Base-by-base conservation (phyloP, 805 yeast genomes). In the Lipomyces spencermartinsiae region DNA sequence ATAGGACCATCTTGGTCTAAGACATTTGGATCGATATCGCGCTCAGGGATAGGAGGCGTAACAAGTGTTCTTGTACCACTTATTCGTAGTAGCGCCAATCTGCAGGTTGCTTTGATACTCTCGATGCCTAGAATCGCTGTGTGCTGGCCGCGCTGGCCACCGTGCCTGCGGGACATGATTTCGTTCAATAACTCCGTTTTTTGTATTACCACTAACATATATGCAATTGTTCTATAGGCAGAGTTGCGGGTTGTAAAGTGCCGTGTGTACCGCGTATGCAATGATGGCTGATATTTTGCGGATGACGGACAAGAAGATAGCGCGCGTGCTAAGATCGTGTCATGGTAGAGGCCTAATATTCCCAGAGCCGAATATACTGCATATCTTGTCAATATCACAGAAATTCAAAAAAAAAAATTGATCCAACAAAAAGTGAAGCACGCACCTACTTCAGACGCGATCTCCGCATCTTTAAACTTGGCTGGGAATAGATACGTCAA, bases 401-500 rank as follows among this genome's bases (percentile, higher is more conserved):
- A 16, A 7, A n/a, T n/a, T n/a, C n/a, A n/a, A n/a, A n/a, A n/a
- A n/a, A n/a, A 22, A 9, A 33, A 19, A 49, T 60, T 19, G 39
- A 2, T 12, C 25, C 61, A 46, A 19, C 9, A n/a, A 31, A 56
- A 19, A 6, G 25, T 33, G 60, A 29, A 9, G 5, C 10, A 68
- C 74, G 61, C 51, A 74, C 76, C 61, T 9, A 76, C 74, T 71
- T 80, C 83, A 4, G 81, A 67, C 6, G 76, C 77, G 25, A 80
- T 69, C 70, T 81, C 83, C 39, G 77, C 79, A 29, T 80, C 77
- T 53, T 80, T 76, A 68, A 77, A 77, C 62, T 80, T 79, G 5
- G 82, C 76, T 1, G 83, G 83, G 12, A 79, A 68, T 46, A 81
- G 69, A 63, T 77, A 76, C 10, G 78, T 74, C 39, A 81, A 69